These are phyloP conservation scores for Byssothecium circinans DNA, from an alignment of 2,329 filamentous ascomycete genomes.

Conservation along the genomic window DNA sequence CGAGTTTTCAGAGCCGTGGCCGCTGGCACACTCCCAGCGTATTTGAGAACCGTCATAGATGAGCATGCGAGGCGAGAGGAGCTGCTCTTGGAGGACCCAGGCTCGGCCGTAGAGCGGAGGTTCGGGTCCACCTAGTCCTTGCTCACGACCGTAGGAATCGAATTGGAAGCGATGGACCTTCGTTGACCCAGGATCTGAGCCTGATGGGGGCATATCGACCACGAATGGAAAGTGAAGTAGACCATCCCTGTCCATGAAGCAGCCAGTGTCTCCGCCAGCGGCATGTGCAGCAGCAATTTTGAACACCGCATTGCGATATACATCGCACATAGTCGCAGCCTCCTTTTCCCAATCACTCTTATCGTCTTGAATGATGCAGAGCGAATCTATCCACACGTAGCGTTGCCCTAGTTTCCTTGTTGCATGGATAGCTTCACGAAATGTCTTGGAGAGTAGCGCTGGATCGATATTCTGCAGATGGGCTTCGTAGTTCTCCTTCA, in stretches of 20 bases:
- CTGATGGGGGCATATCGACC: slow-evolving; percentile 7
- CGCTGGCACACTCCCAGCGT: slow-evolving; percentile 25
- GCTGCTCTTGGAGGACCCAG: slow-evolving; percentile 30
- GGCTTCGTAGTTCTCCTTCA: slow-evolving; percentile 15
- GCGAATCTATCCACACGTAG: slow-evolving; percentile 15
- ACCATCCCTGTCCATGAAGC: slow-evolving; percentile 24
- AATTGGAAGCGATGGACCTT: slow-evolving; percentile 8
- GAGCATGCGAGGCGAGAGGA: slow-evolving; percentile 21
- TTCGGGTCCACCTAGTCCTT: slow-evolving; percentile 11
- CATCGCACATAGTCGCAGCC: slow-evolving; percentile 26
- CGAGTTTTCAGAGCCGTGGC: slow-evolving; percentile 18
- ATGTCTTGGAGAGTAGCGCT: slow-evolving; percentile 13
- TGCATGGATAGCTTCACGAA: slow-evolving; percentile 11
- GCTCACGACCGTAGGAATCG: slow-evolving; percentile 14
- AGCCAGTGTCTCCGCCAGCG: slow-evolving; percentile 19
- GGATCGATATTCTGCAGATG: slow-evolving; percentile 12
- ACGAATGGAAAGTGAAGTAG: slow-evolving; percentile 21
- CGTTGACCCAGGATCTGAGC: too few relatives aligned
- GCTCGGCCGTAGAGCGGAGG: slow-evolving; percentile 22
- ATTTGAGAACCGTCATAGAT: slow-evolving; percentile 22
- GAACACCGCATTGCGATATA: slow-evolving; percentile 24
- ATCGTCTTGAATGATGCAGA: slow-evolving; percentile 8
- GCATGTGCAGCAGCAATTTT: slow-evolving; percentile 29
- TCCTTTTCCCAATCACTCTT: slow-evolving; percentile 26
- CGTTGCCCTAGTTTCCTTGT: slow-evolving; percentile 4